A percentile compares a stretch with the other conserved stretches of the same genome.
Conservation (phyloP, 495 filamentous ascomycete species). For the Podospora pseudoanserina region DNA sequence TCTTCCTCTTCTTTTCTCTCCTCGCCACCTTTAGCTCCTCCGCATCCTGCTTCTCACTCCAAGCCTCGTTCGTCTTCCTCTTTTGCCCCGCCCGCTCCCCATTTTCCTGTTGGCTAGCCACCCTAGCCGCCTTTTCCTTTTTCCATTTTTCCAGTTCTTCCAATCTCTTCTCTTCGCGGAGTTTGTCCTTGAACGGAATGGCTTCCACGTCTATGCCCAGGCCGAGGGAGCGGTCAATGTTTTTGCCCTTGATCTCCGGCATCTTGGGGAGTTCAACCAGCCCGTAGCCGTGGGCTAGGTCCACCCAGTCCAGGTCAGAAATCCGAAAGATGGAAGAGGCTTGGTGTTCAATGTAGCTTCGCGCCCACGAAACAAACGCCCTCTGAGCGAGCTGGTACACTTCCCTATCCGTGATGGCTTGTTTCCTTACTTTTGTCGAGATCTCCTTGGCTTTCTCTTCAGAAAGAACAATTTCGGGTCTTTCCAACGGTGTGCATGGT, state of each 20-base stretch:
- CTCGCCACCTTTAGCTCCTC: constrained; percentile 62
- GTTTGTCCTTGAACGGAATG: constrained; percentile 73
- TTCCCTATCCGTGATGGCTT: constrained; percentile 68
- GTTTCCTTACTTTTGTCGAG: constrained; percentile 55
- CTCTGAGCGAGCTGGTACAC: constrained; percentile 83
- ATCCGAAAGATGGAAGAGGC: constrained; percentile 88
- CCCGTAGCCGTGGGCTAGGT: constrained; percentile 72
- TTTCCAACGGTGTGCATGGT: constrained; percentile 62
- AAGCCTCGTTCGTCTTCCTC: constrained; percentile 62
- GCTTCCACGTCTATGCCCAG: constrained; percentile 72
- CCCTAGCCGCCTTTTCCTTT: constrained; percentile 28
- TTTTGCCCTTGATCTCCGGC: constrained; percentile 75
- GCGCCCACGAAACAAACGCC: constrained; percentile 89
- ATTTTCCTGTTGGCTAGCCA: constrained; percentile 42
- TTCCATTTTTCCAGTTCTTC: constrained; percentile 40
- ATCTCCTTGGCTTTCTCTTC: constrained; percentile 53
- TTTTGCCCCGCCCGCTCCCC: constrained; percentile 33
- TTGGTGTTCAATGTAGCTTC: constrained; percentile 86
- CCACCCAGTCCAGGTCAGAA: constrained; percentile 76
- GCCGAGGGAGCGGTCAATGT: constrained; percentile 70
- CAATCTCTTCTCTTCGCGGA: constrained; percentile 66
- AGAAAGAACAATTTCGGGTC: constrained; percentile 46
- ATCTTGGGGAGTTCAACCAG: constrained; percentile 86
- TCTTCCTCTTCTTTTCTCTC: constrained; percentile 69
- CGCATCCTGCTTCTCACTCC: constrained; percentile 76